Percentiles rank a stretch among this genome's conserved stretches.
These are phyloP conservation scores for Candida argentea DNA, from an alignment of 805 yeast genomes.

Conservation along the genomic window DNA sequence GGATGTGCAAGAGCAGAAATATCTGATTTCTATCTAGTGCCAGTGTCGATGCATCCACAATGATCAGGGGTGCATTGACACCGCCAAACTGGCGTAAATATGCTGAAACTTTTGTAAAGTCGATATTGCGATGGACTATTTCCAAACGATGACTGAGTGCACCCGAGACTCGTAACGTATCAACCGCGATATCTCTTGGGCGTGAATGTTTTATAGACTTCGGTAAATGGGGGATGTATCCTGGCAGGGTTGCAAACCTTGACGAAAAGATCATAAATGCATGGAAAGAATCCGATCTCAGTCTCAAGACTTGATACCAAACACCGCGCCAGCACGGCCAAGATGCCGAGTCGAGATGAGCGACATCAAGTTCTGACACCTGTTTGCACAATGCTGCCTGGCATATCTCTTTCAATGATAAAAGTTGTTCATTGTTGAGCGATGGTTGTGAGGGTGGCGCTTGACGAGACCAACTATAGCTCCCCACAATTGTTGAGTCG, in stretches of 20 bases:
- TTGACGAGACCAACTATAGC: no score
- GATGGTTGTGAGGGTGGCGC: no score
- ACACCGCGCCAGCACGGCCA: conserved; percentile 21
- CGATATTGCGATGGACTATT: conserved; percentile 21
- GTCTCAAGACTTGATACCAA: conserved; percentile 19
- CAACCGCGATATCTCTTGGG: conserved; percentile 7
- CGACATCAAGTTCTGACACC: conserved; percentile 9
- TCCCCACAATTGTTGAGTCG: no score
- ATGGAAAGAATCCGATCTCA: conserved; percentile 20
- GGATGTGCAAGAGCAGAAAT: conserved; percentile 16
- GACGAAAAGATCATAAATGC: conserved; percentile 19
- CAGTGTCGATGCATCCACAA: conserved; percentile 20
- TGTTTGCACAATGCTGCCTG: no score
- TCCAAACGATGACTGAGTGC: conserved; percentile 22
- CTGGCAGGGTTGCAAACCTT: no score
- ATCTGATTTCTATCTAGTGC: conserved; percentile 11
- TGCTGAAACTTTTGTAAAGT: conserved; percentile 11
- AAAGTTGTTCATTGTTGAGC: no score
- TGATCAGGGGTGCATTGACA: conserved; percentile 9
- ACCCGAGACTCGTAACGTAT: conserved; percentile 8
- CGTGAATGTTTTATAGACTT: no score
- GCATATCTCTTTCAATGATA: conserved; percentile 14
- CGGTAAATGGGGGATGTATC: no score
- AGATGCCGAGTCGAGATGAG: conserved; percentile 14
- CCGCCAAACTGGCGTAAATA: conserved; percentile 11